Percentiles rank a stretch among this genome's conserved stretches.
Evolutionary conservation across 371 early-diverging fungal genomes (phyloP).

Genomic region (Mortierella sp.): DNA sequence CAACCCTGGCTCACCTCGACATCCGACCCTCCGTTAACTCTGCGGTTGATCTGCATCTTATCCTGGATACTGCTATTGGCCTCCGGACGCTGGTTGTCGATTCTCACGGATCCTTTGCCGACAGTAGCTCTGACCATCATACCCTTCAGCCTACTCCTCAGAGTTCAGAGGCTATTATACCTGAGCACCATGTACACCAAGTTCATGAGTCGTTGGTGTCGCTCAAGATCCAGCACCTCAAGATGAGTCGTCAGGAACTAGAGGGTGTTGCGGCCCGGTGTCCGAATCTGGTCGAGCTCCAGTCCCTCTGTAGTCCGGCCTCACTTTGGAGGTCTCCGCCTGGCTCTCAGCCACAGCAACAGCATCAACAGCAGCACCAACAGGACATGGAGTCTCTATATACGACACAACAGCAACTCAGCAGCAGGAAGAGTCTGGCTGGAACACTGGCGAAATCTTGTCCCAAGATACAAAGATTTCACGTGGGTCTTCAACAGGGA

Average conservation of each 20-base stretch:
- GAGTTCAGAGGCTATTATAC: neutral
- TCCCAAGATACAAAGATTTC: conserved; percentile 26
- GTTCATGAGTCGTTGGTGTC: conserved; percentile 22
- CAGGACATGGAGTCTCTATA: neutral
- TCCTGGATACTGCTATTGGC: conserved; percentile 33
- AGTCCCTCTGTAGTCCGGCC: conserved; percentile 41
- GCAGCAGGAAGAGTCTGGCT: conserved; percentile 18
- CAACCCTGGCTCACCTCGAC: conserved; percentile 37
- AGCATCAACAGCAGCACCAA: conserved; percentile 4
- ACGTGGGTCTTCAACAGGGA: conserved; percentile 48
- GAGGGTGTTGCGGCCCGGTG: conserved; percentile 31
- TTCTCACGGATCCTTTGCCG: conserved; percentile 40
- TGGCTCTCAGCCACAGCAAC: neutral
- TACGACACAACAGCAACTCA: neutral
- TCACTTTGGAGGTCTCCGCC: conserved; percentile 30
- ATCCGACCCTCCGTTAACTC: conserved; percentile 28
- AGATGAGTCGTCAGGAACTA: conserved; percentile 33
- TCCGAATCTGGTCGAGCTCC: conserved; percentile 43
- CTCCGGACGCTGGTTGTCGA: conserved; percentile 27
- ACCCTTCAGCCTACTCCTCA: neutral
- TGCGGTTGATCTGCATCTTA: conserved; percentile 40
- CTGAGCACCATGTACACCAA: neutral
- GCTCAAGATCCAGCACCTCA: conserved; percentile 44
- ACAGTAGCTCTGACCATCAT: conserved; percentile 17
- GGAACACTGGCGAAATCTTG: conserved; percentile 23